These are phyloP conservation scores for Biscutella auriculata DNA, from an alignment of 441 rosid genomes.

Conservation along the genomic window DNA sequence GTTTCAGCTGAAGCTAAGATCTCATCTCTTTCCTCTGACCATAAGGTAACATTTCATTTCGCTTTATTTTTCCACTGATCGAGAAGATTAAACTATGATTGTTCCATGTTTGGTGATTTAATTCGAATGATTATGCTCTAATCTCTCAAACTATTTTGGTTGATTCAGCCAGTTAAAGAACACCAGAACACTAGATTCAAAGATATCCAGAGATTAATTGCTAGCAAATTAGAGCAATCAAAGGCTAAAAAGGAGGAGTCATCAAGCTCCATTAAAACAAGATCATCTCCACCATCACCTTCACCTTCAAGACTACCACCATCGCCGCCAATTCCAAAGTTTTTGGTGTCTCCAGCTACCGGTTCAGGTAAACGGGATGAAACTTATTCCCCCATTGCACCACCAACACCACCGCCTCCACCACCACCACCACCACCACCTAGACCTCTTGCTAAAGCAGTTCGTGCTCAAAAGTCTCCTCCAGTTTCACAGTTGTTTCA, in stretches of 20 bases:
- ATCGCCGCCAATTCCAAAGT: conserved; percentile 34
- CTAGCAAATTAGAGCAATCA: conserved; percentile 51
- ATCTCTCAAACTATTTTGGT: conserved; percentile 6
- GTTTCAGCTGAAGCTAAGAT: conserved; percentile 53
- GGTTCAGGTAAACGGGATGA: conserved; percentile 15
- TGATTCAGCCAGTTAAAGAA: conserved; percentile 33
- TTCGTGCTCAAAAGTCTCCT: conserved; percentile 38
- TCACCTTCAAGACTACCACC: conserved; percentile 42
- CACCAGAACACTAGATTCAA: conserved; percentile 43
- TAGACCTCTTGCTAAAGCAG: conserved; percentile 37
- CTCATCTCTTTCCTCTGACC: conserved; percentile 27
- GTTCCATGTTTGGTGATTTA: neutral
- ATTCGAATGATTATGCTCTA: neutral
- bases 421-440: conserved; percentile 48
- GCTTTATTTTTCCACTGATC: neutral
- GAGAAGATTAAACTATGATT: neutral
- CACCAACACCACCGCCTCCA: conserved; percentile 55
- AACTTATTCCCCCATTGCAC: conserved; percentile 17
- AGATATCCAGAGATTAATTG: conserved; percentile 60
- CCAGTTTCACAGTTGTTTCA: conserved; percentile 39
- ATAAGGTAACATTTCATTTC: conserved; percentile 26
- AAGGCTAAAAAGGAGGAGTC: conserved; percentile 33
- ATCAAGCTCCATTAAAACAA: conserved; percentile 24
- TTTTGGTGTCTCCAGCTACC: conserved; percentile 32
- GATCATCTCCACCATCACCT: conserved; percentile 39